These are phyloP conservation scores for Eimeria acervulina DNA, from an alignment of 169 alveolate genomes.

Conservation along the genomic window DNA sequence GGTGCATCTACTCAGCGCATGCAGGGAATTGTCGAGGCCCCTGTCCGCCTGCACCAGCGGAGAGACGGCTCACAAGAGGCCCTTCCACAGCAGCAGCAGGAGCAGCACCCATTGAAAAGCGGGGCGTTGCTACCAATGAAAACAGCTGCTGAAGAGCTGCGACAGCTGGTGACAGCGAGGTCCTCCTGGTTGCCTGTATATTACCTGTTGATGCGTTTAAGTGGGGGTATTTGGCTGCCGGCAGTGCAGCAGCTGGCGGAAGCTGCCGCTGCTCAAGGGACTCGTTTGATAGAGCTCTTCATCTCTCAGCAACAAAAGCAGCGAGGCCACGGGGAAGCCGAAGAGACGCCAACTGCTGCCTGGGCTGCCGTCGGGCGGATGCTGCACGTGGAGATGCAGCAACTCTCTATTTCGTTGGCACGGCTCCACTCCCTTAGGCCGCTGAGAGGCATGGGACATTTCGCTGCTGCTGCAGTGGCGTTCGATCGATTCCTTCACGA, in stretches of 20 bases:
- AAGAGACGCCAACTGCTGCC: neutral
- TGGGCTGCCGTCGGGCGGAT: constrained; percentile 74
- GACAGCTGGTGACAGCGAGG: constrained; percentile 54
- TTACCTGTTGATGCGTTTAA: constrained; percentile 16
- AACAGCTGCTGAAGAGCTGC: constrained; percentile 26
- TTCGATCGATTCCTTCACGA: constrained; percentile 56
- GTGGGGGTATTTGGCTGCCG: constrained; percentile 66
- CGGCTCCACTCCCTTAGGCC: constrained; percentile 65
- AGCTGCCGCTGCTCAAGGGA: constrained; percentile 42
- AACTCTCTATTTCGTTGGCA: constrained; percentile 26
- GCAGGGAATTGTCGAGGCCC: neutral
- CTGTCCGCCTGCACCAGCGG: neutral
- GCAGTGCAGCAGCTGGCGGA: constrained; percentile 75
- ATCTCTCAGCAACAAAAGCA: neutral
- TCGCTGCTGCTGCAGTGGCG: constrained; percentile 52
- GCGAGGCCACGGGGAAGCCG: neutral
- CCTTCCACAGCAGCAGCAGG: neutral
- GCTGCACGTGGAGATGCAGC: constrained; percentile 52
- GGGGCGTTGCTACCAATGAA: neutral
- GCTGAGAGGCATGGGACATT: constrained; percentile 17
- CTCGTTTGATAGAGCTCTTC: constrained; percentile 39
- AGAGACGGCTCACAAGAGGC: neutral
- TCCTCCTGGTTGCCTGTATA: constrained; percentile 55
- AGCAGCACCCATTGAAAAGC: neutral
- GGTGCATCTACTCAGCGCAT: neutral